Conservation (phyloP, 371 early-diverging fungal species). For the Saksenaea oblongispora region DNA sequence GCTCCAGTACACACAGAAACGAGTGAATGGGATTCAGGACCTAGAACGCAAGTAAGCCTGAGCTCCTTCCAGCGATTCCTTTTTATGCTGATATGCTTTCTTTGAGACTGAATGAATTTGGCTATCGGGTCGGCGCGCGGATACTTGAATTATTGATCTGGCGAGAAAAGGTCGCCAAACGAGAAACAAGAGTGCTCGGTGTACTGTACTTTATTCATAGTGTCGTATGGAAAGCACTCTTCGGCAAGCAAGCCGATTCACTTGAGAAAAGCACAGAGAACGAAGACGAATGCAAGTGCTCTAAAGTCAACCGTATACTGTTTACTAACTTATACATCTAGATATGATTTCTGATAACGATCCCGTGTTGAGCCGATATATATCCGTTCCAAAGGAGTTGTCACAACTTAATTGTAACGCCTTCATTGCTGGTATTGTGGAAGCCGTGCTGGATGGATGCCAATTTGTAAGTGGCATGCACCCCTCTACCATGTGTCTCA, state of each 20-base stretch:
- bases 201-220: constrained; percentile 91
- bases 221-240: constrained; percentile 89
- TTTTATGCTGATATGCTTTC: not conserved
- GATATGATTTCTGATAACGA: constrained; percentile 98
- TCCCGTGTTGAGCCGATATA: constrained; percentile 82
- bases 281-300: constrained; percentile 87
- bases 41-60: constrained; percentile 82
- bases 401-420: constrained; percentile 90
- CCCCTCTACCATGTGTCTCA: not conserved
- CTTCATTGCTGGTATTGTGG: constrained; percentile 94
- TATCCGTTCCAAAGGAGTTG: constrained; percentile 92
- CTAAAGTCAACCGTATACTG: not conserved
- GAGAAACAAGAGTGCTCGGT: constrained; percentile 86
- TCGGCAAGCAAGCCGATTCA: constrained; percentile 94
- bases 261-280: constrained; percentile 91
- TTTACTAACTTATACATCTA: constrained; percentile 24
- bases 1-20: constrained; percentile 92
- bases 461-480: constrained; percentile 79
- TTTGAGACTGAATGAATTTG: constrained; percentile 82
- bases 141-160: constrained; percentile 82
- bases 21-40: constrained; percentile 92
- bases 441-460: constrained; percentile 88
- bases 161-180: constrained; percentile 84
- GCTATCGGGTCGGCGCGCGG: constrained; percentile 91
- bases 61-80: not conserved